These are phyloP conservation scores for Aeschynomene evenia DNA, from an alignment of 306 rosid species.

Conservation along the genomic window DNA sequence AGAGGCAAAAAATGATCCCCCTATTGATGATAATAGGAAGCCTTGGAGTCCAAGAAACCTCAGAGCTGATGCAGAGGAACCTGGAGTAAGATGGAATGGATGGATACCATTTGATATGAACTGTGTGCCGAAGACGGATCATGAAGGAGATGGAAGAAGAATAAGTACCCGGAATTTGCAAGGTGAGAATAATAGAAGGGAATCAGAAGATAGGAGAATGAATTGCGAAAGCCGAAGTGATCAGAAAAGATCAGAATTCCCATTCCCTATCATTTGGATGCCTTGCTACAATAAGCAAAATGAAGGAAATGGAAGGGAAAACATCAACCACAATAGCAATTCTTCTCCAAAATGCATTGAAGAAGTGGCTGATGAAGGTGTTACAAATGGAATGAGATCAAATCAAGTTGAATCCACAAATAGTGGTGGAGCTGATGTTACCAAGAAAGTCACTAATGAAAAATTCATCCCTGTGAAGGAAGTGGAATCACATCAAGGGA, in stretches of 20 bases:
- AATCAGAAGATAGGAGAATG: conserved; percentile 31
- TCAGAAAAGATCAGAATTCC: conserved; percentile 30
- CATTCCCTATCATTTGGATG: conserved; percentile 69
- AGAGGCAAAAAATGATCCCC: conserved; percentile 23
- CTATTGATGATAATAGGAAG: conserved; percentile 18
- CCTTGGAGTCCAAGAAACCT: conserved; percentile 2
- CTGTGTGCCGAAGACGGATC: conserved; percentile 12
- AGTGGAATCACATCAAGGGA: conserved; percentile 31
- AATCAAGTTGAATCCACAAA: neutral
- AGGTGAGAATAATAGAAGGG: neutral
- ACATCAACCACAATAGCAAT: conserved; percentile 3
- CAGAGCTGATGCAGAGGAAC: conserved; percentile 23
- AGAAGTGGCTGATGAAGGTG: conserved; percentile 29
- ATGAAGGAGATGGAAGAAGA: conserved; percentile 35
- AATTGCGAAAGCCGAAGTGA: conserved; percentile 34
- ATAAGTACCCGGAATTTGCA: conserved; percentile 21
- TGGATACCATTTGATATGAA: conserved; percentile 50
- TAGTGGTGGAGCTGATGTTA: neutral
- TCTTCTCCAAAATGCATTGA: conserved; percentile 2
- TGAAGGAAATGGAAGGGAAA: conserved; percentile 31
- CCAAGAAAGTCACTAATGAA: neutral
- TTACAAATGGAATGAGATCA: neutral
- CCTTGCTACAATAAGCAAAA: conserved; percentile 47
- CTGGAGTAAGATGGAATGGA: conserved; percentile 42
- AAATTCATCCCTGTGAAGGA: conserved; percentile 47